These are phyloP conservation scores for Xylaria sp. DNA, from an alignment of 2,329 filamentous ascomycete species.

Conservation along the genomic window DNA sequence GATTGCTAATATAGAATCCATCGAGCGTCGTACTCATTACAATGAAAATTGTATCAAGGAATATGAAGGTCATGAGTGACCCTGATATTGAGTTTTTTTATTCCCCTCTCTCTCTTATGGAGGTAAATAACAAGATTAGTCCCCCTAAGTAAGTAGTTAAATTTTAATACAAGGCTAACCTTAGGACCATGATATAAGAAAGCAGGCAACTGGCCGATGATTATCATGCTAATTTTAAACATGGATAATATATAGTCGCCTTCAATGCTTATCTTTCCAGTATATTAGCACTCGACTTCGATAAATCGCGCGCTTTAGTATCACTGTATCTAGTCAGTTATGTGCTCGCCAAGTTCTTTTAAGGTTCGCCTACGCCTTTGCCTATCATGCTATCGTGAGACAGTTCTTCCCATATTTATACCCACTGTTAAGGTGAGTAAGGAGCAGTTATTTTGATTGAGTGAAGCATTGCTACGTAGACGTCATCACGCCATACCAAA, in stretches of 20 bases:
- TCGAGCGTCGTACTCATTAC: no score
- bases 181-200: no score
- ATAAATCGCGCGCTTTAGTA: slow-evolving; percentile 10
- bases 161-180: no score
- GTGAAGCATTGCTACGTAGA: neutral
- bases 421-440: neutral
- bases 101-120: no score
- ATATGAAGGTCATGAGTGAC: no score
- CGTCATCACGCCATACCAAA: slow-evolving; percentile 2
- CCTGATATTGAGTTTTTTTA: no score
- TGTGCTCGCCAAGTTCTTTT: slow-evolving; percentile 5
- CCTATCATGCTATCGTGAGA: neutral
- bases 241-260: slow-evolving; percentile 3
- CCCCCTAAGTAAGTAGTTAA: no score
- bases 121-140: no score
- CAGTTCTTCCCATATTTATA: neutral
- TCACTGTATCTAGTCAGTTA: slow-evolving; percentile 6
- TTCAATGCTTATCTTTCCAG: slow-evolving; percentile 26
- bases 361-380: slow-evolving; percentile 9
- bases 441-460: neutral
- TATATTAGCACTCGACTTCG: slow-evolving; percentile 23
- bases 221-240: neutral
- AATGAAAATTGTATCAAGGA: no score
- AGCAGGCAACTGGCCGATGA: no score
- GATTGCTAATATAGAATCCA: neutral